Evolutionary conservation across 139 green algal species (phyloP).

Genomic region (Asterochloris sp.): DNA sequence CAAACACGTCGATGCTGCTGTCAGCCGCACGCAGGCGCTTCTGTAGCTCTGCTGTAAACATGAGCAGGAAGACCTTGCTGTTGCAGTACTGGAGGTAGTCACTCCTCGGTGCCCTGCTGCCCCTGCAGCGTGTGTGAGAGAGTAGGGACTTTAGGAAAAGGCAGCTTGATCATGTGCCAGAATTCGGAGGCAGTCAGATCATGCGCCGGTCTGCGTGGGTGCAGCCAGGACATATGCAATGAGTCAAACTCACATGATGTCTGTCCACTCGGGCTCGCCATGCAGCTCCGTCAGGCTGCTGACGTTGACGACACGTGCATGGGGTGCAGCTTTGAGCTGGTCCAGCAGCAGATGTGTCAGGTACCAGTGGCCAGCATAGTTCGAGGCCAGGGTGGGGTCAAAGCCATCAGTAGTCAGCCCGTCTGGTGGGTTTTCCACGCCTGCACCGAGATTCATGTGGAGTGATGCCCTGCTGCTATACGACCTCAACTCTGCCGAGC

Average conservation of each 20-base stretch:
- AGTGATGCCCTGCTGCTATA: no score
- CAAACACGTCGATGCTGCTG: constrained; percentile 4
- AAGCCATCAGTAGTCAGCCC: background rate
- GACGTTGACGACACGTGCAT: constrained; percentile 24
- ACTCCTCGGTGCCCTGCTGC: background rate
- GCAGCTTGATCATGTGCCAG: no score
- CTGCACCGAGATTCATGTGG: background rate
- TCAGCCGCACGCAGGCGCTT: background rate
- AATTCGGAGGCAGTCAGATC: no score
- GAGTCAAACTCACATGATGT: constrained; percentile 16
- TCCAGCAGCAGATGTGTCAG: constrained; percentile 30
- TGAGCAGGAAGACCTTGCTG: constrained; percentile 11
- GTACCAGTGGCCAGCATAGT: constrained; percentile 25
- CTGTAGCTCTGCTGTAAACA: constrained; percentile 13
- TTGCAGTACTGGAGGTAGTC: constrained; percentile 18
- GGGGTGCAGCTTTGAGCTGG: constrained; percentile 14
- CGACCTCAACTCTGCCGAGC: no score
- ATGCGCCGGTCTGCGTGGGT: background rate
- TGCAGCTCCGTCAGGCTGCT: constrained; percentile 25
- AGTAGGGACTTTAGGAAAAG: no score
- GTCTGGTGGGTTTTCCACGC: background rate
- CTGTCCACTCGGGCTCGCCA: constrained; percentile 20
- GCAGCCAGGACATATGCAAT: no score
- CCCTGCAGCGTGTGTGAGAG: background rate
- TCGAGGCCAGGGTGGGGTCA: constrained; percentile 4